Conservation (phyloP, 257 asterid species). For the Jasminum sambac region DNA sequence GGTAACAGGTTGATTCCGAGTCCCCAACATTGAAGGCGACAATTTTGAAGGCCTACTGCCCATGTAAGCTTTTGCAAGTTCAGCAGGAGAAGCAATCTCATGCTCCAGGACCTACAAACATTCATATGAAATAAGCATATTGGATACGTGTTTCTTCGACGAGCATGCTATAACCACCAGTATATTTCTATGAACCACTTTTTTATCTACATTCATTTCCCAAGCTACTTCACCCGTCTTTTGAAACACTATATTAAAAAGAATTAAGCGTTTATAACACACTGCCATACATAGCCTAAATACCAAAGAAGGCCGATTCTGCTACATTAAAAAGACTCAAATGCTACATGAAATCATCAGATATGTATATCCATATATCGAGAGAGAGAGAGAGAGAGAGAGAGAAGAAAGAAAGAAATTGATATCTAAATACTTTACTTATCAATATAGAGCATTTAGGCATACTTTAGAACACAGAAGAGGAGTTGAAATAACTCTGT, state of each 20-base stretch:
- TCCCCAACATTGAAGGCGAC: conserved; percentile 63
- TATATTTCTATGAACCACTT: too few species aligned
- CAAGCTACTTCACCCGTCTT: too few species aligned
- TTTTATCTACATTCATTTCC: too few species aligned
- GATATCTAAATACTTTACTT: background rate
- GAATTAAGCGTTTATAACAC: too few species aligned
- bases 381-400: too few species aligned
- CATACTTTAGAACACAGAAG: conserved; percentile 45
- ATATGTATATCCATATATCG: too few species aligned
- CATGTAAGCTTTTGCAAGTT: conserved; percentile 96
- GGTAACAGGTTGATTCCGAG: conserved; percentile 44
- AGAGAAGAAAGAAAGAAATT: too few species aligned
- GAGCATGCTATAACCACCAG: too few species aligned
- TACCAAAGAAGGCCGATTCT: conserved; percentile 28
- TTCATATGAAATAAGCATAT: conserved; percentile 8
- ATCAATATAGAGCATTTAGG: background rate
- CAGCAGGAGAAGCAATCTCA: conserved; percentile 79
- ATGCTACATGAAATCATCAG: conserved; percentile 7
- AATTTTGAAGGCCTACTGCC: conserved; percentile 66
- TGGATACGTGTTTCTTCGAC: too few species aligned
- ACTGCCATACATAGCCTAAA: too few species aligned
- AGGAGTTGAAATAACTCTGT: conserved; percentile 41
- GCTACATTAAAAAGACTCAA: conserved; percentile 1
- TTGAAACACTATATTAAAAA: too few species aligned
- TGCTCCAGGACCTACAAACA: conserved; percentile 57